Conservation (phyloP, 1,284 basidiomycete genomes). For the Polyporus tsugae region DNA sequence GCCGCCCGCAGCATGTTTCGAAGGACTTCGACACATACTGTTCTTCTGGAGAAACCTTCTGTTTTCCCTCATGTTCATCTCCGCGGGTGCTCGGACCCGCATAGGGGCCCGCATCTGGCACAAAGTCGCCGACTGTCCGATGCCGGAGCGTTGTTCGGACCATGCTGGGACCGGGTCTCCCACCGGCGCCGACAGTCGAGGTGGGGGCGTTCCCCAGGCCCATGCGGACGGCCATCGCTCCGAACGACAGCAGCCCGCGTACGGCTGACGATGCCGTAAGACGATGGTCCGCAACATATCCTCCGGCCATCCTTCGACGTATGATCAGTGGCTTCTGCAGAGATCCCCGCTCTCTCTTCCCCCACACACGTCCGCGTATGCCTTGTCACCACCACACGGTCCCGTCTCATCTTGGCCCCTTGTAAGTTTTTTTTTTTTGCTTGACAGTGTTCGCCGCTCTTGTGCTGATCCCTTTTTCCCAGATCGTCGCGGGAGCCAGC, state of each 20-base stretch:
- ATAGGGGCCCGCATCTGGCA: constrained; percentile 8
- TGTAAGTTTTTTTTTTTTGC: not conserved
- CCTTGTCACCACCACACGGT: not conserved
- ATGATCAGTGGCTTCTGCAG: constrained; percentile 1
- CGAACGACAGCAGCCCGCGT: not conserved
- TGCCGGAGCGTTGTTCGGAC: not conserved
- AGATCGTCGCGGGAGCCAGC: constrained; percentile 12
- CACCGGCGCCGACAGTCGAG: constrained; percentile 2
- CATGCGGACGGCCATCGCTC: constrained; percentile 10
- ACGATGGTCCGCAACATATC: not conserved
- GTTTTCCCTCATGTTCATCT: constrained; percentile 6
- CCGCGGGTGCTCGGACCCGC: constrained; percentile 18
- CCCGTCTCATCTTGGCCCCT: not conserved
- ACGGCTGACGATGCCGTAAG: constrained; percentile 6
- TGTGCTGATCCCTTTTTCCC: constrained; percentile 6
- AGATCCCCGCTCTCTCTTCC: constrained; percentile 12
- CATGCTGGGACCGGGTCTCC: not conserved
- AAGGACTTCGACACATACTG: constrained; percentile 7
- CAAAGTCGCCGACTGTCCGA: not conserved
- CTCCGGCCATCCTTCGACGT: not conserved
- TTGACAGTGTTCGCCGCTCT: constrained; percentile 1
- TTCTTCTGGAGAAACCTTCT: not conserved
- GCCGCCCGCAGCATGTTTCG: not conserved
- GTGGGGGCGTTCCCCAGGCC: not conserved
- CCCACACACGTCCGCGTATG: constrained; percentile 12